Base-by-base conservation (phyloP, 169 alveolate species). In the Babesia ovis region DNA sequence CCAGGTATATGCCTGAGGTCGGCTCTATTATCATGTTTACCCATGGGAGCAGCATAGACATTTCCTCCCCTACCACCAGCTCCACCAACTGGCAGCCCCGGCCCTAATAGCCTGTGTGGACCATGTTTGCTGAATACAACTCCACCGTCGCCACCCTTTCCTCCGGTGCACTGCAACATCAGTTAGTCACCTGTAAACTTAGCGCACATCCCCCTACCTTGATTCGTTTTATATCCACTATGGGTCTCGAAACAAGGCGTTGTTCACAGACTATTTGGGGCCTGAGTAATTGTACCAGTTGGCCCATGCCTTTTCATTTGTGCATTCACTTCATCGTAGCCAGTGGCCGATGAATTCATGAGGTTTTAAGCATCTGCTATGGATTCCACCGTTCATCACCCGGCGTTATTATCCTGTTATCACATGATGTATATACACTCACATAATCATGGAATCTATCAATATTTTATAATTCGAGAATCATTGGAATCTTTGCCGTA, bases 81-180 rank as follows among this genome's bases (percentile, higher is more conserved):
- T 23, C 87, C 87, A 16, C 87, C 87, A 4, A 60, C 62, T n/a
- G 87, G 87, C 18, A 79, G 66, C 32, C 87, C 87, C 4, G 87
- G 87, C 1, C 87, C 87, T n/a, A 70, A 27, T 34, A 68, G 68
- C 46, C 59, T 56, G 48, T 79, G 87, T n/a, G 87, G 61, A 3
- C 84, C 83, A 55, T 79, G 87, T 25, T 68, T 70, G 43, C 82
- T 64, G 61, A 69, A 79, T 3, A 64, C 69, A 0, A 79, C 25
- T 8, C 77, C 83, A 3, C 87, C 87, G 48, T 79, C 84, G 11
- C 87, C 87, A 3, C 87, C 87, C 27, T 31, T 79, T 5, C 87
- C 87, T 0, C 84, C 87, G 37, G 27, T 79, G 23, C 83, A 69
- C 87, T 79, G 64, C 16, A 25, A 37, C n/a, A n/a, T n/a, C n/a